Conservation (phyloP, 345 rosid species). For the Brassica carinata region DNA sequence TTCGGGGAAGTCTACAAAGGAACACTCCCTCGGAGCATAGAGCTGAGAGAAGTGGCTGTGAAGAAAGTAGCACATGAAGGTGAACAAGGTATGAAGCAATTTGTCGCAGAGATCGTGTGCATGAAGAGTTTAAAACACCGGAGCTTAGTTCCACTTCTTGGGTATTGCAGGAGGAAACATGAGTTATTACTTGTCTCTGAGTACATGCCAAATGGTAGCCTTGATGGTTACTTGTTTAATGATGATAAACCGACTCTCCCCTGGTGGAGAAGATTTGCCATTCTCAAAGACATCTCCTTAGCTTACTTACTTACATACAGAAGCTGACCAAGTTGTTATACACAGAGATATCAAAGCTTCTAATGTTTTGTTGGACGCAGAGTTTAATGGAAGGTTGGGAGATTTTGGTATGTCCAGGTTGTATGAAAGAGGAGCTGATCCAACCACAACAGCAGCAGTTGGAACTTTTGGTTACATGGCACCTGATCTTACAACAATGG, state of each 20-base stretch:
- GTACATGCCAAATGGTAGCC: slow-evolving; percentile 62
- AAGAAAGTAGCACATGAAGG: slow-evolving; percentile 57
- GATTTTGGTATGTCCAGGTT: slow-evolving; percentile 95
- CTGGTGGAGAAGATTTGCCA: slow-evolving; percentile 49
- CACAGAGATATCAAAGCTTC: slow-evolving; percentile 60
- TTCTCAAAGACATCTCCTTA: slow-evolving; percentile 45
- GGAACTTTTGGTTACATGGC: slow-evolving; percentile 74
- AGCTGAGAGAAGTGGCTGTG: slow-evolving; percentile 50
- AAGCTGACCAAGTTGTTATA: slow-evolving; percentile 55
- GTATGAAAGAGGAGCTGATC: slow-evolving; percentile 68
- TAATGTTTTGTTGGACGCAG: slow-evolving; percentile 55
- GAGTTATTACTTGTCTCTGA: slow-evolving; percentile 60
- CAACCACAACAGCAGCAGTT: slow-evolving; percentile 77
- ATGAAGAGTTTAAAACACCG: slow-evolving; percentile 53
- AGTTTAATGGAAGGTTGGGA: slow-evolving; percentile 75
- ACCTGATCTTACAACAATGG: slow-evolving; percentile 49
- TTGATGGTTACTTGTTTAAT: slow-evolving; percentile 46
- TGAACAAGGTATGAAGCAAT: slow-evolving; percentile 55
- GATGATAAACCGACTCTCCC: slow-evolving; percentile 28
- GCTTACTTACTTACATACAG: slow-evolving; percentile 59
- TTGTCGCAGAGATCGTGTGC: slow-evolving; percentile 50
- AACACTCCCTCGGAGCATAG: slow-evolving; percentile 39
- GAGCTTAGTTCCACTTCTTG: slow-evolving; percentile 55
- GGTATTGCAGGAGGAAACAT: slow-evolving; percentile 55
- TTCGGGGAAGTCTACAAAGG: slow-evolving; percentile 68